A percentile compares a stretch with the other conserved stretches of the same genome.
Evolutionary conservation across 1,139 yeast genomes (phyloP).

Genomic region (Candida glucosophila): DNA sequence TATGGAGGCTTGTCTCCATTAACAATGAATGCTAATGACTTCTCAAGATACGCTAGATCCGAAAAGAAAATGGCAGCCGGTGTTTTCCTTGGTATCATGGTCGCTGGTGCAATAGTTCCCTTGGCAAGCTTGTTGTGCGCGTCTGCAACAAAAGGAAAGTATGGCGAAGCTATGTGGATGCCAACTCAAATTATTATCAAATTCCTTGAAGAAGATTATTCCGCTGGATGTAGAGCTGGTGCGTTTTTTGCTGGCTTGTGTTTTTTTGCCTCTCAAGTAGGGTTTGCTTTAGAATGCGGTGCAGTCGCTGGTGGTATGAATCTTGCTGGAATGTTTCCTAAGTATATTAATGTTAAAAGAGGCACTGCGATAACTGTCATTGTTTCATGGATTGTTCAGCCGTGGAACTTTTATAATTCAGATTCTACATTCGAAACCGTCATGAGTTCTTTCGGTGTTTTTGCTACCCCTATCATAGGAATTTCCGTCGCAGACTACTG

Average conservation of each 20-base stretch:
- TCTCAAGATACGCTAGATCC: slow-evolving; percentile 28
- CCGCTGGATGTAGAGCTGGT: slow-evolving; percentile 34
- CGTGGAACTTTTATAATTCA: slow-evolving; percentile 40
- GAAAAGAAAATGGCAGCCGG: slow-evolving; percentile 8
- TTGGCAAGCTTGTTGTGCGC: slow-evolving; percentile 10
- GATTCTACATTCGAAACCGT: slow-evolving; percentile 23
- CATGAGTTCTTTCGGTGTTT: slow-evolving; percentile 1
- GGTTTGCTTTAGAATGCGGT: slow-evolving; percentile 37
- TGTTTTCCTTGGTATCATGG: slow-evolving; percentile 9
- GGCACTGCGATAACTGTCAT: slow-evolving; percentile 37
- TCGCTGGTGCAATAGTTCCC: slow-evolving; percentile 10
- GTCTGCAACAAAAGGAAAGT: slow-evolving; percentile 19
- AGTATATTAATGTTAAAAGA: slow-evolving; percentile 39
- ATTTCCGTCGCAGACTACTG: slow-evolving; percentile 1
- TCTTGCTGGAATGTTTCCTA: slow-evolving; percentile 37
- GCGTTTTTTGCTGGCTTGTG: slow-evolving; percentile 36
- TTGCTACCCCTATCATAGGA: slow-evolving; percentile 1
- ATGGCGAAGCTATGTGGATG: slow-evolving; percentile 27
- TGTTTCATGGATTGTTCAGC: slow-evolving; percentile 36
- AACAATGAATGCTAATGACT: slow-evolving; percentile 34
- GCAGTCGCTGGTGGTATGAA: slow-evolving; percentile 47
- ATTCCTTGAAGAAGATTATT: slow-evolving; percentile 24
- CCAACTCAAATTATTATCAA: slow-evolving; percentile 22
- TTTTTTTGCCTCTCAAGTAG: slow-evolving; percentile 34
- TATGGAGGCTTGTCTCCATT: slow-evolving; percentile 24